Percentiles rank a stretch among this genome's conserved stretches.
Evolutionary conservation across 2,329 filamentous ascomycete species (phyloP).

Genomic region (Phaeoacremonium minimum): DNA sequence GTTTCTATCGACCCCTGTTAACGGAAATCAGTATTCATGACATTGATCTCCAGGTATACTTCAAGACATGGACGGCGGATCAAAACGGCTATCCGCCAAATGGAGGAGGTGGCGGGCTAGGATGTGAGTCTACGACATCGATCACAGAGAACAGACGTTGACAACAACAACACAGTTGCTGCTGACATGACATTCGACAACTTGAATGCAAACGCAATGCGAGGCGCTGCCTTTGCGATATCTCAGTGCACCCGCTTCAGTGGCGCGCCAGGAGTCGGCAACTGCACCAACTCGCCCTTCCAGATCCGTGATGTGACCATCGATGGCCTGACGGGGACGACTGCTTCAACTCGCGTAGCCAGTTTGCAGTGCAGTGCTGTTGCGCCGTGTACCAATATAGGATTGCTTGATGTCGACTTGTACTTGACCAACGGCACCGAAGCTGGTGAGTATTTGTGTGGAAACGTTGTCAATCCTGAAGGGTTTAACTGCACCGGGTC

Average conservation of each 20-base stretch:
- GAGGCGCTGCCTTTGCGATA: conserved; percentile 14
- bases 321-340: conserved; percentile 4
- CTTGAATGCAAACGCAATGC: conserved; percentile 9
- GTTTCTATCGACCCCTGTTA: background rate
- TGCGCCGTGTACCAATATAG: conserved; percentile 6
- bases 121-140: conserved; percentile 24
- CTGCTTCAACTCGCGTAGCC: conserved; percentile 3
- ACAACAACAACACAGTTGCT: conserved; percentile 1
- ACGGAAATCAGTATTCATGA: background rate
- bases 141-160: background rate
- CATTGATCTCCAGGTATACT: conserved; percentile 18
- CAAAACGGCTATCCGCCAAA: conserved; percentile 39
- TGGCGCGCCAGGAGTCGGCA: conserved; percentile 13
- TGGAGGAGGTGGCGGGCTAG: conserved; percentile 42
- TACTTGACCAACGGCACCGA: conserved; percentile 1
- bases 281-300: conserved; percentile 16
- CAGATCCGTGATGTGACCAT: conserved; percentile 13
- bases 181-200: conserved; percentile 5
- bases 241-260: conserved; percentile 17
- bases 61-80: conserved; percentile 46
- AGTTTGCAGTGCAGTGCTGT: conserved; percentile 10
- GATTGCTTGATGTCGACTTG: conserved; percentile 3
- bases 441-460: conserved; percentile 4
- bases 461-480: conserved; percentile 1
- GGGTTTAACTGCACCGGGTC: conserved; percentile 8